These are phyloP conservation scores for Mycena chlorophos DNA, from an alignment of 768 basidiomycete genomes.

Conservation along the genomic window DNA sequence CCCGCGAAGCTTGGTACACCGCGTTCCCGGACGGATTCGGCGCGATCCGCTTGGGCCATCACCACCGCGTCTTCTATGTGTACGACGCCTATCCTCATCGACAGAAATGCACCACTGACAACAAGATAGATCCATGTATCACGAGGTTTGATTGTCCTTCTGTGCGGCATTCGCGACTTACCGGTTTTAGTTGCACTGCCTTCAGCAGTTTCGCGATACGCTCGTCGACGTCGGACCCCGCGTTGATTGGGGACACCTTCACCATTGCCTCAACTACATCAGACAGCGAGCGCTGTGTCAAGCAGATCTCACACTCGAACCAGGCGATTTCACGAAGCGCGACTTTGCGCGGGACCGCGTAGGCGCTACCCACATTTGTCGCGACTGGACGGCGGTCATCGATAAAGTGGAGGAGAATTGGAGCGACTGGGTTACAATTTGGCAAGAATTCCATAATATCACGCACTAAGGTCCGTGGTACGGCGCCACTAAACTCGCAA, in stretches of 20 bases:
- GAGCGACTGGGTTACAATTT: constrained; percentile 30
- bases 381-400: constrained; percentile 42
- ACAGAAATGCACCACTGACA: background rate
- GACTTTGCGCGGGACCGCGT: constrained; percentile 37
- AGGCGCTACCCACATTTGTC: constrained; percentile 42
- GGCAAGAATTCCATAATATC: constrained; percentile 17
- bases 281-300: constrained; percentile 46
- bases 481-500: background rate
- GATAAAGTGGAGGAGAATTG: constrained; percentile 36
- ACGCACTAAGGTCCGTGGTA: constrained; percentile 10
- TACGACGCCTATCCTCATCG: background rate
- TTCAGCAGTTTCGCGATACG: constrained; percentile 19
- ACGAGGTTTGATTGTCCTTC: constrained; percentile 8
- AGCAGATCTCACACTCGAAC: constrained; percentile 50
- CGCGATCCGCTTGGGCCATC: constrained; percentile 2
- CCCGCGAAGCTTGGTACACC: constrained; percentile 13
- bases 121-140: constrained; percentile 16
- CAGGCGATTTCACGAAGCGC: constrained; percentile 37
- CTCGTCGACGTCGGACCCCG: constrained; percentile 10
- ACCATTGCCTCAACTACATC: constrained; percentile 52
- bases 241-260: constrained; percentile 27
- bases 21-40: constrained; percentile 15
- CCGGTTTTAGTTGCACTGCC: constrained; percentile 10
- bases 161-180: background rate
- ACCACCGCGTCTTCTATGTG: constrained; percentile 19